Percentiles rank a stretch among this genome's conserved stretches.
Conservation (phyloP, 805 yeast species). For the Komagataella mondaviorum region DNA sequence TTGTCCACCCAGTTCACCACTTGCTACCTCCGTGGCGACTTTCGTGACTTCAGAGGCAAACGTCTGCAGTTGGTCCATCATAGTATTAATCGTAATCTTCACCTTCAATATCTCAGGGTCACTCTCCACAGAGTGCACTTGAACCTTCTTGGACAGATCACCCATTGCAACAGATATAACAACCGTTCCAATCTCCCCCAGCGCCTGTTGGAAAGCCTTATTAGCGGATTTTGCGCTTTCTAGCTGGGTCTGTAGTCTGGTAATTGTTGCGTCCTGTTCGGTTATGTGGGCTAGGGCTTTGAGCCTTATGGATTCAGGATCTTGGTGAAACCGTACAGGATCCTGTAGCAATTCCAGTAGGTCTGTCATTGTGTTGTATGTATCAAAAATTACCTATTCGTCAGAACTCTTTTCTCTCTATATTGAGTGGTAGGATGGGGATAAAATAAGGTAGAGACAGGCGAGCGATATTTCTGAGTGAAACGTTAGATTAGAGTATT, state of each 20-base stretch:
- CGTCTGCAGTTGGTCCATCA: conserved; percentile 80
- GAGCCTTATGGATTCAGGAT: neutral
- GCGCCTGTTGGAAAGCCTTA: conserved; percentile 56
- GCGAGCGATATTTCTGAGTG: neutral
- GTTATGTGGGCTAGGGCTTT: neutral
- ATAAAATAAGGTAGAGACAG: neutral
- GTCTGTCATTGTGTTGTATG: neutral
- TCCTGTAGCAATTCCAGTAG: neutral
- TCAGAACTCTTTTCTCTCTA: neutral
- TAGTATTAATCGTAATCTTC: conserved; percentile 69
- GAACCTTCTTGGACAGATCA: conserved; percentile 70
- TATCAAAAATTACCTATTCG: neutral
- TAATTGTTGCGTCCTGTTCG: neutral
- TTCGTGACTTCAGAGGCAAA: conserved; percentile 75
- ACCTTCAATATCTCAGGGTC: conserved; percentile 74
- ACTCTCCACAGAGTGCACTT: conserved; percentile 53
- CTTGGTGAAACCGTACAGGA: neutral
- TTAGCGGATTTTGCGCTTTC: conserved; percentile 28
- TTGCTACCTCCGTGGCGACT: conserved; percentile 82
- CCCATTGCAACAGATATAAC: conserved; percentile 86
- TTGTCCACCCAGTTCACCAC: conserved; percentile 84
- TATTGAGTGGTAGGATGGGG: neutral
- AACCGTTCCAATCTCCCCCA: conserved; percentile 73
- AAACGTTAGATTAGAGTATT: neutral
- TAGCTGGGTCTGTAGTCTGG: neutral